These are phyloP conservation scores for Pseudogymnoascus sp. DNA, from an alignment of 2,329 filamentous ascomycete species.

Conservation along the genomic window DNA sequence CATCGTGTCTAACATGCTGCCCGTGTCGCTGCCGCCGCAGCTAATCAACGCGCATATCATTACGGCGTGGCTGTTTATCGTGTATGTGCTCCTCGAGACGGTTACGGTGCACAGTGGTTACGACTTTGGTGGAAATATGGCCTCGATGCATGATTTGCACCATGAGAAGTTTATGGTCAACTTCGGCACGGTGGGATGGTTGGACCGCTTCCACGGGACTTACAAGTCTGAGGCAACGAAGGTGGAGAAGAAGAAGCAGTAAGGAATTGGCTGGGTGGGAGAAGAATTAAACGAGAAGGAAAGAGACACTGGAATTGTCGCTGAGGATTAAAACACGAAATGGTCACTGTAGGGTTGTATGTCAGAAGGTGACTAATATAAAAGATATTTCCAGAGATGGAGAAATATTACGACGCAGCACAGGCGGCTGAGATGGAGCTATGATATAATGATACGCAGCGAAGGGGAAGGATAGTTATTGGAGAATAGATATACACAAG, in stretches of 20 bases:
- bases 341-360: neutral
- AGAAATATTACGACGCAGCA: neutral
- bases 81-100: conserved; percentile 43
- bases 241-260: conserved; percentile 1
- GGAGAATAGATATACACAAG: neutral
- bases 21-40: conserved; percentile 43
- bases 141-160: conserved; percentile 48
- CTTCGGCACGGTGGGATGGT: conserved; percentile 44
- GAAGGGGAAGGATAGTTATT: neutral
- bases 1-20: conserved; percentile 45
- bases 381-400: neutral
- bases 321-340: neutral
- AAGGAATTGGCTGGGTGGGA: neutral
- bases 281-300: neutral
- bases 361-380: neutral
- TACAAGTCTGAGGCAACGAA: conserved; percentile 17
- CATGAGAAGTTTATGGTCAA: conserved; percentile 50
- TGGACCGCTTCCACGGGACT: conserved; percentile 52
- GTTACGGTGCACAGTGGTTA: conserved; percentile 51
- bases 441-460: neutral
- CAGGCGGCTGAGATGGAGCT: neutral
- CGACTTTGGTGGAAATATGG: conserved; percentile 43
- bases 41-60: conserved; percentile 42
- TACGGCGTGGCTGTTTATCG: conserved; percentile 46
- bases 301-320: neutral